Evolutionary conservation across 345 rosid genomes (phyloP).

Genomic region (Bretschneidera sinensis): DNA sequence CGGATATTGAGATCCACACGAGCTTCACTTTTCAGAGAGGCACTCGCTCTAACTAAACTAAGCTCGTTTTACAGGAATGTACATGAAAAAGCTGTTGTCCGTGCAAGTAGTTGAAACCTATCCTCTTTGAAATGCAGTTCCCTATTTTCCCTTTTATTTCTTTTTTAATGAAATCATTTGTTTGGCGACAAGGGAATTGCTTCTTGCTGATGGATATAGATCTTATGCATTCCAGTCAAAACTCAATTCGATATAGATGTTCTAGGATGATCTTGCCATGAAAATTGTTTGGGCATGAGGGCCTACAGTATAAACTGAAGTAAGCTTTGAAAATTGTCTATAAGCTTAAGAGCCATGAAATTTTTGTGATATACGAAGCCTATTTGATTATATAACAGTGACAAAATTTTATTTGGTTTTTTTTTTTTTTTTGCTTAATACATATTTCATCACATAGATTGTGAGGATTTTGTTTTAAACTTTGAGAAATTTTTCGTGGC

Average conservation of each 20-base stretch:
- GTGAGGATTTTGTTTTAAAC: too few relatives aligned
- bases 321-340: too few relatives aligned
- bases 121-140: conserved; percentile 1
- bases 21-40: conserved; percentile 74
- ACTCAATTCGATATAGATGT: not conserved
- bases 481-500: too few relatives aligned
- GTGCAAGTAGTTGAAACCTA: conserved; percentile 34
- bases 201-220: not conserved
- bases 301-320: too few relatives aligned
- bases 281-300: not conserved
- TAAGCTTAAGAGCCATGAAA: too few relatives aligned
- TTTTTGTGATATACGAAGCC: too few relatives aligned
- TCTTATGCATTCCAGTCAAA: not conserved
- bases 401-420: too few relatives aligned
- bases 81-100: conserved; percentile 42
- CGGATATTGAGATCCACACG: conserved; percentile 54
- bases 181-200: conserved; percentile 4
- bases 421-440: too few relatives aligned
- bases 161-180: not conserved
- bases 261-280: not conserved
- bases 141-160: not conserved
- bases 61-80: conserved; percentile 41
- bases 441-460: too few relatives aligned
- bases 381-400: too few relatives aligned
- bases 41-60: conserved; percentile 66